Evolutionary conservation across 1,284 basidiomycete species (phyloP), one percentile per base, ranked within the genome.

Genomic region (Pseudozyma sp.): DNA sequence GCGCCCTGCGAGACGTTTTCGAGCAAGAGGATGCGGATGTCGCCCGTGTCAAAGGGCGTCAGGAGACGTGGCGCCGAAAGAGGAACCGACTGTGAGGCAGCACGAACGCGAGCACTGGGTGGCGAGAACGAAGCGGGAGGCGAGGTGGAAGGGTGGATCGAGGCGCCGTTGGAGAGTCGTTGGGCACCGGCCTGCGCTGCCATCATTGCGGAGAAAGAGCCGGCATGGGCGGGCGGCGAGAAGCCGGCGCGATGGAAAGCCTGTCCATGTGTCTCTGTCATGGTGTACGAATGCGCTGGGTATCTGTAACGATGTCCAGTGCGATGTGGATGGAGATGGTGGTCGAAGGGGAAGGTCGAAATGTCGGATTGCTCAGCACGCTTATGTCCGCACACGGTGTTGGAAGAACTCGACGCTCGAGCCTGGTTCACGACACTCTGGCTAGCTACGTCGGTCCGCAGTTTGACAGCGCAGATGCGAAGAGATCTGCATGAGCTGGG

Each of bases 1-100:
- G 97, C 97, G 43, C 94, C 92, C 84, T 91, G 89, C 85, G 92
- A 94, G 87, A 99, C 95, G 84, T 98, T 98, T 86, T 98, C 96
- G 70, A 99, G 88, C 54, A 99, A 87, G 60, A 99, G 88, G 52
- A 98, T 88, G 29, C 65, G 55, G 68, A 84, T 82, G 66, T 79
- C 76, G 43, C 78, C 78, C 10, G 64, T 72, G 69, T 82, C 79
- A 43, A 83, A 82, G 13, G 81, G 82, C 14, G 81, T 82, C 40
- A 84, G 58, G 14, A 81, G 51, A 56, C 79, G 68, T 13, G 82
- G 81, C 43, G 71, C 63, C 31, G 64, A 67, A 46, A 67, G 59
- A 2, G 66, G 64, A 5, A 68, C 68, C 48, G 64, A 70, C 39
- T 58, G 49, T 40, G 78, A 78, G 39, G 72, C 24, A 39, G 76